phyloP scores from a whole-genome alignment of 768 basidiomycete species.

The Auricularia auricula-judae region DNA sequence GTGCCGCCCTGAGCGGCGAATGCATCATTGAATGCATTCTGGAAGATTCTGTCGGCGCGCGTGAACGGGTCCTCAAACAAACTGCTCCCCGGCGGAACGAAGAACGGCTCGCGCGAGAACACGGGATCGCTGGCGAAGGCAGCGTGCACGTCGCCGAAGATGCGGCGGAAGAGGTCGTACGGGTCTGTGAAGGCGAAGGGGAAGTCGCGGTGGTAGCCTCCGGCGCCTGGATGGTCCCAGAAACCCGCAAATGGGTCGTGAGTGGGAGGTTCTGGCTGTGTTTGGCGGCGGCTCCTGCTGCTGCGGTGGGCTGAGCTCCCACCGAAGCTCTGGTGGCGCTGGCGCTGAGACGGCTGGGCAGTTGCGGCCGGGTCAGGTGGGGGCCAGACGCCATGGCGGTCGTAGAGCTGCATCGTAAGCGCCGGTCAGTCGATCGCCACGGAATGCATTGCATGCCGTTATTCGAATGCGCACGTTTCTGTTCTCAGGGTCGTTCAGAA shows the following conservation, averaged over 20 bases:
- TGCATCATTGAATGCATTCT: neutral
- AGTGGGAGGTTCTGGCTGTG: neutral
- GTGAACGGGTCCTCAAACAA: neutral
- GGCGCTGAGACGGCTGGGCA: neutral
- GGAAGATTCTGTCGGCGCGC: neutral
- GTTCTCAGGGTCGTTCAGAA: slow-evolving; percentile 6
- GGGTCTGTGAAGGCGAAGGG: slow-evolving; percentile 50
- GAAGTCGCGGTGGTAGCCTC: neutral
- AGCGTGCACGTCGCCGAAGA: slow-evolving; percentile 43
- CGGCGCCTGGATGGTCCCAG: slow-evolving; percentile 24
- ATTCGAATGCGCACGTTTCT: neutral
- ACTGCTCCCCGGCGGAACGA: neutral
- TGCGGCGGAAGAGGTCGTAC: slow-evolving; percentile 59
- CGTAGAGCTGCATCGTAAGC: slow-evolving; percentile 39
- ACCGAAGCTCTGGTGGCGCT: neutral
- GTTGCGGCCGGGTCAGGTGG: slow-evolving; percentile 29
- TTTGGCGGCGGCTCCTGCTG: neutral
- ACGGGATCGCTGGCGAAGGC: slow-evolving; percentile 5
- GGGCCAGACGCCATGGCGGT: slow-evolving; percentile 64
- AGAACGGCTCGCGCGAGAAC: slow-evolving; percentile 2
- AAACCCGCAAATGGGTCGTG: slow-evolving; percentile 15
- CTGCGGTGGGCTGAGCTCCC: slow-evolving; percentile 11
- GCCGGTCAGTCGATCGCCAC: slow-evolving; percentile 18
- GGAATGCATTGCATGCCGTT: slow-evolving; percentile 35
- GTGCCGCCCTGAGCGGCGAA: neutral